Evolutionary conservation across 1,139 yeast genomes (phyloP).

Genomic region (Eremothecium gossypii): DNA sequence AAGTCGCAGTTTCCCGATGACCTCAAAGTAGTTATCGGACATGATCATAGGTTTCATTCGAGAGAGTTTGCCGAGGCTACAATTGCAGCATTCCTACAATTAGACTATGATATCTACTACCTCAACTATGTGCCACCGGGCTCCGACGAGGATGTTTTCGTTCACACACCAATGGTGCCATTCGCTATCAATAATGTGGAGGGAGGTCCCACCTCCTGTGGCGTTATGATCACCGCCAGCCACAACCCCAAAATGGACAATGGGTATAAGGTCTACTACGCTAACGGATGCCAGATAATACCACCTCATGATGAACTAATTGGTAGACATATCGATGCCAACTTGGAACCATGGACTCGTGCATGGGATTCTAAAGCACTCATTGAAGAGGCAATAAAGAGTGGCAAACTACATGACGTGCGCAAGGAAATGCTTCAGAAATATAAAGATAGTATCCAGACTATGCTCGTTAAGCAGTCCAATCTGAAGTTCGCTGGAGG

Average conservation of each 20-base stretch:
- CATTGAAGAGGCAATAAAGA: slow-evolving; percentile 24
- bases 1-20: slow-evolving; percentile 29
- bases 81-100: slow-evolving; percentile 60
- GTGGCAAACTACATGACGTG: slow-evolving; percentile 23
- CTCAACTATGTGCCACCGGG: slow-evolving; percentile 35
- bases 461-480: slow-evolving; percentile 13
- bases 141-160: slow-evolving; percentile 33
- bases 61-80: slow-evolving; percentile 69
- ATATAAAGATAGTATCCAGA: slow-evolving; percentile 13
- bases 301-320: slow-evolving; percentile 81
- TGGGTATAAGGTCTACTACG: slow-evolving; percentile 91
- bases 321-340: slow-evolving; percentile 51
- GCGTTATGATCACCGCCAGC: slow-evolving; percentile 94
- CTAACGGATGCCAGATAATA: slow-evolving; percentile 90
- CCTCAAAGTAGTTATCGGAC: slow-evolving; percentile 67
- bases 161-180: slow-evolving; percentile 91
- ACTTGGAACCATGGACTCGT: slow-evolving; percentile 51
- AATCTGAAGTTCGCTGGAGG: slow-evolving; percentile 16
- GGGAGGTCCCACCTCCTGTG: slow-evolving; percentile 48
- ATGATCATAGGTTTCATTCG: slow-evolving; percentile 84
- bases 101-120: slow-evolving; percentile 61
- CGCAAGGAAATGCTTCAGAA: slow-evolving; percentile 30
- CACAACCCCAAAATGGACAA: slow-evolving; percentile 92
- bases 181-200: slow-evolving; percentile 56
- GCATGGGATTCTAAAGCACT: slow-evolving; percentile 41